Base-by-base conservation (phyloP, 768 basidiomycete genomes). In the Leccinum imitatum region DNA sequence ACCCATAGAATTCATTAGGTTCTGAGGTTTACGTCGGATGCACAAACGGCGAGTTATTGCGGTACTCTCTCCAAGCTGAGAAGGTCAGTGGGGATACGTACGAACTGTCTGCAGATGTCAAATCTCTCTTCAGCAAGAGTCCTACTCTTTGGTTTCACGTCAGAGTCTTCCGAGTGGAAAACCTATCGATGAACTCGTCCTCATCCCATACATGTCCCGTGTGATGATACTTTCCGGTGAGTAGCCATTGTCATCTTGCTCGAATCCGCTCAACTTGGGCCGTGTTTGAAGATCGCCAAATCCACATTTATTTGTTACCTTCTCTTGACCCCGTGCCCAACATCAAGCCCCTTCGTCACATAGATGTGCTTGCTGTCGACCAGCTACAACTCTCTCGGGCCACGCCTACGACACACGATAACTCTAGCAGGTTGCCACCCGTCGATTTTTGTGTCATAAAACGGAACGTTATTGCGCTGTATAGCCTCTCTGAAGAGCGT, bases 21-120 rank as follows among this genome's bases (percentile, higher is more conserved):
- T 86, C 87, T 46, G 94, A 97, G 67, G 83, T 96, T 25, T 95
- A 94, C 64, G 82, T 93, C 13, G 95, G 93, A 13, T 90, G 89
- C 61, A 85, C 87, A 21, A 92, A 94, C 60, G 93, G 95, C 21
- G 85, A 92, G 64, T 79, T 97, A 8, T 75, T 94, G 37, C 87
- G 93, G 47, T 95, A 89, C 69, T 81, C 87, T 1, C 78, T 91
- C 21, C 87, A 88, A 65, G 80, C 79, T 3, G 84, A 84, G 64
- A 77, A 79, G 66, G 84, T 84, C 61, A 58, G 79, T 70, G 53
- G 46, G 44, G 52, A 30, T 14, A 14, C 23, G 4, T 54, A 15
- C 17, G 46, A 17, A 0, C 3, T 6, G 15, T 21, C n/a, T 5
- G 33, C 33, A 21, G 0, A 54, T 64, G 17, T 53, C 31, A 59